phyloP scores from a whole-genome alignment of 73 alveolate genomes.

The Tetrahymena malaccensis region DNA sequence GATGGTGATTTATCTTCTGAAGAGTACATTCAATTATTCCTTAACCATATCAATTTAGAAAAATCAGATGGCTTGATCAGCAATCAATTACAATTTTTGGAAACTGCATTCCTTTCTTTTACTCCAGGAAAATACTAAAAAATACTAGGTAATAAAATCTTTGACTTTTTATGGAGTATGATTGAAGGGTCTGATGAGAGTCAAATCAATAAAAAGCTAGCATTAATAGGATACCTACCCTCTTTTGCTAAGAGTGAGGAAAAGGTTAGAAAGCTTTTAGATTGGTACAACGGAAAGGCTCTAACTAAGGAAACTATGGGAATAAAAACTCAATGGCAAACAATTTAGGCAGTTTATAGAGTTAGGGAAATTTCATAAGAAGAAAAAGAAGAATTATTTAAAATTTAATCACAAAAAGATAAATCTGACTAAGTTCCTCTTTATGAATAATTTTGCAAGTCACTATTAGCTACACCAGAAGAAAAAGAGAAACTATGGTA shows the following conservation, averaged over 20 bases:
- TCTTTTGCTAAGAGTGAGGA: slow-evolving; percentile 20
- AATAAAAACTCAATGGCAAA: slow-evolving; percentile 22
- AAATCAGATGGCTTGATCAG: slow-evolving; percentile 30
- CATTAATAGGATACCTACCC: neutral
- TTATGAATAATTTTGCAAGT: neutral
- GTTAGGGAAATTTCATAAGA: neutral
- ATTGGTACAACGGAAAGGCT: slow-evolving; percentile 13
- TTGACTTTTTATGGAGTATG: neutral
- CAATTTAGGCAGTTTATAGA: slow-evolving; percentile 3
- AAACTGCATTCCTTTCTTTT: slow-evolving; percentile 1
- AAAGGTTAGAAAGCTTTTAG: neutral
- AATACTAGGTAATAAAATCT: neutral
- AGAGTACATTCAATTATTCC: slow-evolving; percentile 5
- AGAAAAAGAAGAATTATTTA: neutral
- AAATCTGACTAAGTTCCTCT: slow-evolving; percentile 19
- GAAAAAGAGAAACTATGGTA: slow-evolving; percentile 19
- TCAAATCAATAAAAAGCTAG: neutral
- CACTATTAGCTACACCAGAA: neutral
- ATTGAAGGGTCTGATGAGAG: neutral
- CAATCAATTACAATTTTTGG: neutral
- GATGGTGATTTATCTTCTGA: slow-evolving; percentile 37
- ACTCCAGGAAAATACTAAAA: slow-evolving; percentile 27
- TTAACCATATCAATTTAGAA: slow-evolving; percentile 1
- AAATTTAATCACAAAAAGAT: slow-evolving; percentile 8
- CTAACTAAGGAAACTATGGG: neutral